Evolutionary conservation across 768 basidiomycete species (phyloP).

Genomic region (Macrolepiota fuliginosa): DNA sequence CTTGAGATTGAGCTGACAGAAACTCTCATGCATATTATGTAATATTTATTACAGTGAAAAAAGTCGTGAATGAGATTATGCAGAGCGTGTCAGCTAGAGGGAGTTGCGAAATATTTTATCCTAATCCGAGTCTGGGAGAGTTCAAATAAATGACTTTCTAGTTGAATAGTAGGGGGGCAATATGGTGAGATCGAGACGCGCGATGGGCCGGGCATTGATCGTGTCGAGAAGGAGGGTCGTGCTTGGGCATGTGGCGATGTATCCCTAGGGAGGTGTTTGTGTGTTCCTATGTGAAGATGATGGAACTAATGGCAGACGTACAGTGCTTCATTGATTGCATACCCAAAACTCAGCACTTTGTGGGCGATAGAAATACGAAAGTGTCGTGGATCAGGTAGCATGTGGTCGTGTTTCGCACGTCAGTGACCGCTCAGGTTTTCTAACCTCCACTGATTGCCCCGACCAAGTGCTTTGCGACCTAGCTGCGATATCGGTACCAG

Average conservation of each 20-base stretch:
- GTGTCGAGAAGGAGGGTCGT: conserved; percentile 76
- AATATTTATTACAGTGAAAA: background rate
- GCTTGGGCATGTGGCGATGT: conserved; percentile 81
- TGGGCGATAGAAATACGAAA: too few species aligned
- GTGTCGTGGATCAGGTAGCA: background rate
- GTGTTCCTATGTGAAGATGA: background rate
- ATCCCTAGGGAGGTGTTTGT: conserved; percentile 53
- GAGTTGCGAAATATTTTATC: background rate
- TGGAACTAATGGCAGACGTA: conserved; percentile 31
- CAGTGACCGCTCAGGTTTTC: background rate
- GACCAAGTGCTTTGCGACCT: background rate
- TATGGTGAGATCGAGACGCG: conserved; percentile 57
- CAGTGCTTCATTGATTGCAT: conserved; percentile 86
- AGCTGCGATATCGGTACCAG: background rate
- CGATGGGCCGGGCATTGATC: conserved; percentile 80
- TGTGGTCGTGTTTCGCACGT: background rate
- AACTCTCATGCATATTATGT: too few species aligned
- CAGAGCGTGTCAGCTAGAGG: background rate
- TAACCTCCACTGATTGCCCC: background rate
- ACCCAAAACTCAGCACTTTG: too few species aligned
- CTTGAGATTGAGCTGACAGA: too few species aligned
- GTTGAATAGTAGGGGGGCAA: conserved; percentile 40
- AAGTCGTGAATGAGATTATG: background rate
- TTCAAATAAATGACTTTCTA: conserved; percentile 58
- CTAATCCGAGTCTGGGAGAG: conserved; percentile 43